Conservation (phyloP, 2,329 filamentous ascomycete genomes). For the Diaporthe amygdali region DNA sequence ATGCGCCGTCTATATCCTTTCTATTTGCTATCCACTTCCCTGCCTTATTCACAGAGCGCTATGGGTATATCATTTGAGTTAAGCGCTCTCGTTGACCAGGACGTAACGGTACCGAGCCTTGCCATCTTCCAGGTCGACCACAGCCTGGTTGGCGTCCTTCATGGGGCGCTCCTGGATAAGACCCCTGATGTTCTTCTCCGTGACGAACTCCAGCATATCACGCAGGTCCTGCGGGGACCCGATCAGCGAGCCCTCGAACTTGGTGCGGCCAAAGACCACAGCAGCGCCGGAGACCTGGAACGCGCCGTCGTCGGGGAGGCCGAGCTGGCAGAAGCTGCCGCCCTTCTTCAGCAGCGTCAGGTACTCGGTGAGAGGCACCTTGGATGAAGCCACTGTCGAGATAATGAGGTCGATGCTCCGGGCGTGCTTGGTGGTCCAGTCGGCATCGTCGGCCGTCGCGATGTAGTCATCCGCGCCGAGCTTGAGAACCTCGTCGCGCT, state of each 20-base stretch:
- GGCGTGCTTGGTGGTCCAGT: constrained; percentile 57
- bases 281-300: constrained; percentile 55
- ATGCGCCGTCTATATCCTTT: background rate
- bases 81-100: constrained; percentile 44
- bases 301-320: constrained; percentile 58
- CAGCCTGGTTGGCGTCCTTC: constrained; percentile 58
- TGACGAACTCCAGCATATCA: constrained; percentile 63
- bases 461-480: constrained; percentile 60
- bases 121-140: constrained; percentile 60
- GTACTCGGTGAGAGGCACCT: constrained; percentile 60
- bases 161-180: constrained; percentile 59
- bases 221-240: constrained; percentile 59
- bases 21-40: too few relatives aligned
- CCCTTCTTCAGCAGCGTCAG: constrained; percentile 61
- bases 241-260: constrained; percentile 48
- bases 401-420: constrained; percentile 61
- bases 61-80: background rate
- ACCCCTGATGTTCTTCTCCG: constrained; percentile 58
- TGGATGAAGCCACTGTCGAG: constrained; percentile 53
- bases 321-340: constrained; percentile 70
- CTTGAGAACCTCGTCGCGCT: constrained; percentile 57
- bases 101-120: constrained; percentile 56
- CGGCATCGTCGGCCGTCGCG: constrained; percentile 48
- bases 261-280: constrained; percentile 59
- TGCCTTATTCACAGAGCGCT: background rate